Conservation (phyloP, 176 grass and related monocot species). For the Alopecurus myosuroides region DNA sequence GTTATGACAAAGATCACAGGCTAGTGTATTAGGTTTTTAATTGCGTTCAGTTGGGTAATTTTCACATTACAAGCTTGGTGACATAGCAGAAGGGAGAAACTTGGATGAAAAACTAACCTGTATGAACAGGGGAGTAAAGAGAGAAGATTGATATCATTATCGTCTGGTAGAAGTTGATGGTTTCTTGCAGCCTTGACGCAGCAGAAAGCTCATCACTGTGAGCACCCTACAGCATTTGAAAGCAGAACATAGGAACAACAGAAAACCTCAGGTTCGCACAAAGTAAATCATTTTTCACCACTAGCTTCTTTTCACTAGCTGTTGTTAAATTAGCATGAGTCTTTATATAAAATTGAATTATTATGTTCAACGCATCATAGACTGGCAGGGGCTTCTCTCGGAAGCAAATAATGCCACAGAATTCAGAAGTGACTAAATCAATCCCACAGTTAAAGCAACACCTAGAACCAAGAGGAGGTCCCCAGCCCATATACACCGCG, state of each 20-base stretch:
- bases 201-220: too few species aligned
- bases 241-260: background rate
- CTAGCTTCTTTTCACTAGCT: background rate
- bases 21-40: too few species aligned
- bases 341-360: background rate
- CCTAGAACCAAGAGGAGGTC: slow-evolving; percentile 40
- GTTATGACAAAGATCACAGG: too few species aligned
- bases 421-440: background rate
- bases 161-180: too few species aligned
- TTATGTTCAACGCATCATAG: background rate
- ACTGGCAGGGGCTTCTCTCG: background rate
- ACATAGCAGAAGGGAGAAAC: too few species aligned
- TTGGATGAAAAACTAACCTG: too few species aligned
- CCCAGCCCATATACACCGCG: background rate
- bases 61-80: too few species aligned
- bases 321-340: background rate
- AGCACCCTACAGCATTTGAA: too few species aligned
- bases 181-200: too few species aligned
- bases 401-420: background rate
- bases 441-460: background rate
- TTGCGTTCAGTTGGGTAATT: too few species aligned
- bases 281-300: background rate
- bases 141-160: too few species aligned
- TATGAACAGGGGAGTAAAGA: too few species aligned
- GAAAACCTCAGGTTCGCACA: background rate